Evolutionary conservation across 345 rosid genomes (phyloP).

Genomic region (Populus ilicifolia): DNA sequence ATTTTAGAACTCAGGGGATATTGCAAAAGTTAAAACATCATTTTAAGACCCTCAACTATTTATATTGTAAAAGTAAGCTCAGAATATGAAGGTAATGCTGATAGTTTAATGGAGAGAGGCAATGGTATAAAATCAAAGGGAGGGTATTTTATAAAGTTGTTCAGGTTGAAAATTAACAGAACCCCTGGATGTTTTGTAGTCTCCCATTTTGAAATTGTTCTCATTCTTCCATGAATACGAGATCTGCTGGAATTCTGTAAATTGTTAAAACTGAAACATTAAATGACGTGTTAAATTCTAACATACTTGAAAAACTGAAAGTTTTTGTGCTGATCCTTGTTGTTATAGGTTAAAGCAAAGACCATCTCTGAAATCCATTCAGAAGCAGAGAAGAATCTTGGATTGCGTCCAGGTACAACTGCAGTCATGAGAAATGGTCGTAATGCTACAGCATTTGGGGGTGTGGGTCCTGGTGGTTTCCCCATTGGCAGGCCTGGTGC

Average conservation of each 20-base stretch:
- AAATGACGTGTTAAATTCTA: background rate
- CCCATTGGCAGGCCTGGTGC: slow-evolving; percentile 69
- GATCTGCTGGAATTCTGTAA: too few species aligned
- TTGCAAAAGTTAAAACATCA: too few species aligned
- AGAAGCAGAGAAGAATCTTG: slow-evolving; percentile 79
- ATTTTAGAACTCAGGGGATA: too few species aligned
- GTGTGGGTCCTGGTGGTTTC: slow-evolving; percentile 51
- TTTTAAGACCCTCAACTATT: background rate
- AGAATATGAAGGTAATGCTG: background rate
- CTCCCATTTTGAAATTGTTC: too few species aligned
- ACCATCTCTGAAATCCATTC: slow-evolving; percentile 79
- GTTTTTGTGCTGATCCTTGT: background rate
- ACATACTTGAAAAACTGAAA: background rate
- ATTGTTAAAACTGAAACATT: background rate
- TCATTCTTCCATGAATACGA: too few species aligned
- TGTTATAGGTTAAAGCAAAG: slow-evolving; percentile 72
- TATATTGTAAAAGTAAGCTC: too few species aligned
- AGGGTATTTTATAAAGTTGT: background rate
- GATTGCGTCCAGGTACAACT: slow-evolving; percentile 85
- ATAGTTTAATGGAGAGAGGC: background rate
- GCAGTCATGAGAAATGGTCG: slow-evolving; percentile 63
- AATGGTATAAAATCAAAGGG: too few species aligned
- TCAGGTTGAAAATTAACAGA: background rate
- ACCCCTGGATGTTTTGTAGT: too few species aligned
- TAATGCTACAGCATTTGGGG: slow-evolving; percentile 26